A percentile compares a stretch with the other conserved stretches of the same genome.
These are phyloP conservation scores for Cytospora schulzeri DNA, from an alignment of 2,329 filamentous ascomycete genomes.

Conservation along the genomic window DNA sequence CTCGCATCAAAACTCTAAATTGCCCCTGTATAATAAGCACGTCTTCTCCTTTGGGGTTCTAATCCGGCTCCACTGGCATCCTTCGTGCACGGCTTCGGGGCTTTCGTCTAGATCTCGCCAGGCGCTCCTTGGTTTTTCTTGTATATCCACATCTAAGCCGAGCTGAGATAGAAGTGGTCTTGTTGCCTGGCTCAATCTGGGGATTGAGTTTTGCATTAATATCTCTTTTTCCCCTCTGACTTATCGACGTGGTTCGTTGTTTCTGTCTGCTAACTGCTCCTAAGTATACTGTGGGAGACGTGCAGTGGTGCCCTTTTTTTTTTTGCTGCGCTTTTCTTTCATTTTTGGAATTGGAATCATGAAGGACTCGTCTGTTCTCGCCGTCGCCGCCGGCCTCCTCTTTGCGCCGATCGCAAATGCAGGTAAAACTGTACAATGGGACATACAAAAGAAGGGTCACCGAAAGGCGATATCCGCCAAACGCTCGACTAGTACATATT, in stretches of 20 bases:
- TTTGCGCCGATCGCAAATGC: conserved; percentile 32
- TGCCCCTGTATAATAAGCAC: conserved; percentile 1
- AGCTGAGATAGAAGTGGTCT: not conserved
- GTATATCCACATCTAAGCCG: not conserved
- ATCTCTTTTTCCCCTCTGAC: not conserved
- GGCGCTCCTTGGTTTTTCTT: not conserved
- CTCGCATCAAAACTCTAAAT: conserved; percentile 1
- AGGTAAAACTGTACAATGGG: conserved; percentile 49
- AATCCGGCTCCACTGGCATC: not conserved
- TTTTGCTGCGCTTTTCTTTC: not conserved
- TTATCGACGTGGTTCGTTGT: not conserved
- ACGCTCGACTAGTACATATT: conserved; percentile 43
- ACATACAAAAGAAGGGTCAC: conserved; percentile 44
- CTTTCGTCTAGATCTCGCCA: not conserved
- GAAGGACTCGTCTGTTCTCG: conserved; percentile 6
- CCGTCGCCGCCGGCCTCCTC: conserved; percentile 31
- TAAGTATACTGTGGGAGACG: not conserved
- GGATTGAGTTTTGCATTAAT: not conserved
- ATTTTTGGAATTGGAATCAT: not conserved
- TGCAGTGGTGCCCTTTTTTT: not conserved
- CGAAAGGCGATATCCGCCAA: conserved; percentile 37
- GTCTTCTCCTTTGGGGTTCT: conserved; percentile 1
- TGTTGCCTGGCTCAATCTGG: not conserved
- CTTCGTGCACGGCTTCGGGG: conserved; percentile 3
- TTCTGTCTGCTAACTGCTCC: not conserved